phyloP scores from a whole-genome alignment of 495 filamentous ascomycete genomes.

The Peziza echinospora region DNA sequence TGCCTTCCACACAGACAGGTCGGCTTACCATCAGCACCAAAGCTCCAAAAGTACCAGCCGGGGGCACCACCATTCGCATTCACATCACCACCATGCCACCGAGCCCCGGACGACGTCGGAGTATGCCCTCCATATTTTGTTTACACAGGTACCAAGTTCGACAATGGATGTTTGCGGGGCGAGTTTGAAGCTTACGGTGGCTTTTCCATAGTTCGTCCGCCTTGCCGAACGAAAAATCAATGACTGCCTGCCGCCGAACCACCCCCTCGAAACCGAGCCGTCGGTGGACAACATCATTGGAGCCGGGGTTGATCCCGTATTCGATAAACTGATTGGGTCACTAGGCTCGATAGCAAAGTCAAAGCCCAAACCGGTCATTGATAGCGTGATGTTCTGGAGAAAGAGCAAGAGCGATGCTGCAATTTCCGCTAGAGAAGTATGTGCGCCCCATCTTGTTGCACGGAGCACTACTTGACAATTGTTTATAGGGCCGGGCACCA shows the following conservation, averaged over 20 bases:
- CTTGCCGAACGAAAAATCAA: conserved; percentile 88
- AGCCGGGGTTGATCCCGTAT: conserved; percentile 64
- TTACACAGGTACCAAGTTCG: conserved; percentile 43
- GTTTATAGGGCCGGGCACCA: conserved; percentile 9
- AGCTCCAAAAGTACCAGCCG: conserved; percentile 4
- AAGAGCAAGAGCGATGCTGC: conserved; percentile 84
- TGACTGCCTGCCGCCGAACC: conserved; percentile 21
- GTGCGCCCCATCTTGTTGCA: no score
- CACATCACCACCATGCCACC: conserved; percentile 46
- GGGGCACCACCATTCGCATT: conserved; percentile 57
- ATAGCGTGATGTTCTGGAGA: conserved; percentile 92
- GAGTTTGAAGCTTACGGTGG: conserved; percentile 13
- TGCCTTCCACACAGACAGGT: not conserved
- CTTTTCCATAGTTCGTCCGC: conserved; percentile 31
- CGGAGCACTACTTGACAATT: conserved; percentile 2
- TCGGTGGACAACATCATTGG: conserved; percentile 77
- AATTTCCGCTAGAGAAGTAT: conserved; percentile 36
- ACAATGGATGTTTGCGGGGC: not conserved
- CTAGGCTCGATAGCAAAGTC: conserved; percentile 59
- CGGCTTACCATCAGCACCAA: not conserved
- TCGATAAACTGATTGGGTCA: conserved; percentile 86
- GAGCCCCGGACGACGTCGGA: conserved; percentile 72
- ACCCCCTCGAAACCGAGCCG: conserved; percentile 48
- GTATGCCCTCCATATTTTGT: conserved; percentile 88
- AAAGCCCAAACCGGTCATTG: conserved; percentile 88